Base-by-base conservation (phyloP, 371 early-diverging fungal species). In the Mucor indicus region DNA sequence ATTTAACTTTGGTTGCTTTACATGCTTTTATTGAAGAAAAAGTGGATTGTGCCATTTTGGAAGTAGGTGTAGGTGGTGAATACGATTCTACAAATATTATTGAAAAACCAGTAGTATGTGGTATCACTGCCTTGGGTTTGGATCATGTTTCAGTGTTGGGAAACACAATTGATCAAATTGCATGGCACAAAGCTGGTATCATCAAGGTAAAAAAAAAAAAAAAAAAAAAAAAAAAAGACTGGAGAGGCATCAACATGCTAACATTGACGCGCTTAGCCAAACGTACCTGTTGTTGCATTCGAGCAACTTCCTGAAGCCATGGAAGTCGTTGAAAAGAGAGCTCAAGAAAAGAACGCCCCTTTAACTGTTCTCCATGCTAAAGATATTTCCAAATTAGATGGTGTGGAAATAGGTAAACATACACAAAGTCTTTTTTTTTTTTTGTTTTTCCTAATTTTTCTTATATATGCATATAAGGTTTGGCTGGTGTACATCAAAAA, bases 151-250 rank as follows among this genome's bases (percentile, higher is more conserved):
- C 62, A 31, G 69, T 87, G 6, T 62, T 93, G 40, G 92, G 92
- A 16, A 60, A 83, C 29, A 91, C 90, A 0, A 63, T 92, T 38
- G 81, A 75, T 20, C 67, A 85, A 50, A 95, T 98, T 64, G 95
- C 95, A 22, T 91, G 91, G 92, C 91, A 98, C 67, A 98, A 95
- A 56, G 88, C 87, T 25, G 95, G 96, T 1, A 94, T 95, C 33
- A 87, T 91, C 58, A 95, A 96, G 71, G 71, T 70, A 54, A 38
- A 32, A 41, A 31, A 5, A 21, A 16, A 3, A 2, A 29, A 42
- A 13, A 15, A 17, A 29, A 27, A 17, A 6, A 27, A 12, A 42
- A 22, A 42, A 29, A 13, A 27, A 2, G 4, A 27, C 4, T 12
- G n/a, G 2, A 23, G 31, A 38, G 10, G 3, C 19, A 1, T 39